phyloP scores from a whole-genome alignment of 768 basidiomycete genomes.

The Agrocybe praecox region DNA sequence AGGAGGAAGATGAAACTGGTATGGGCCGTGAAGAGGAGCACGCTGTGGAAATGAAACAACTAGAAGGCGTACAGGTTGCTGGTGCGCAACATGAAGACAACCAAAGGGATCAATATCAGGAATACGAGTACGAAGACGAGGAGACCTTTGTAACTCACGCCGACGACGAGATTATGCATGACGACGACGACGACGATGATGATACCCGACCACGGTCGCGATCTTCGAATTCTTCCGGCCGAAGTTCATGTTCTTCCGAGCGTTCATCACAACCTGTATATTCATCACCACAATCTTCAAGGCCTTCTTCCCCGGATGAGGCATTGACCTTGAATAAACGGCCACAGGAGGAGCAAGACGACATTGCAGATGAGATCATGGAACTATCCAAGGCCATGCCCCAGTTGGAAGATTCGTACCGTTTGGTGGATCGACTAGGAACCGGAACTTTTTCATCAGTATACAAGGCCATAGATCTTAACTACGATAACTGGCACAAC shows the following conservation, averaged over 20 bases:
- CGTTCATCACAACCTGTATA: conserved; percentile 13
- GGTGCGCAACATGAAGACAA: conserved; percentile 4
- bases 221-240: conserved; percentile 1
- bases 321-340: conserved; percentile 60
- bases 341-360: conserved; percentile 65
- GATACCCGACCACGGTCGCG: conserved; percentile 15
- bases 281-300: conserved; percentile 22
- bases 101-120: conserved; percentile 6
- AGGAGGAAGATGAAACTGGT: conserved; percentile 3
- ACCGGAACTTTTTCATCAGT: conserved; percentile 99
- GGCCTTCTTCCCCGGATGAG: conserved; percentile 46
- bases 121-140: conserved; percentile 13
- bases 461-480: conserved; percentile 92
- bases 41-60: background rate
- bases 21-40: conserved; percentile 6
- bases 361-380: conserved; percentile 77
- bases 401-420: conserved; percentile 67
- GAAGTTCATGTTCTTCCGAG: conserved; percentile 11
- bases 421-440: conserved; percentile 86
- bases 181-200: conserved; percentile 24
- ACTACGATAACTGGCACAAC: conserved; percentile 80
- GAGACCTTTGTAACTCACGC: conserved; percentile 12
- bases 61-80: conserved; percentile 1
- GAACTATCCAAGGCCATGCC: conserved; percentile 72
- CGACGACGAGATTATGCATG: conserved; percentile 23